phyloP scores from a whole-genome alignment of 2,329 filamentous ascomycete species.

The Monosporascus sp. region DNA sequence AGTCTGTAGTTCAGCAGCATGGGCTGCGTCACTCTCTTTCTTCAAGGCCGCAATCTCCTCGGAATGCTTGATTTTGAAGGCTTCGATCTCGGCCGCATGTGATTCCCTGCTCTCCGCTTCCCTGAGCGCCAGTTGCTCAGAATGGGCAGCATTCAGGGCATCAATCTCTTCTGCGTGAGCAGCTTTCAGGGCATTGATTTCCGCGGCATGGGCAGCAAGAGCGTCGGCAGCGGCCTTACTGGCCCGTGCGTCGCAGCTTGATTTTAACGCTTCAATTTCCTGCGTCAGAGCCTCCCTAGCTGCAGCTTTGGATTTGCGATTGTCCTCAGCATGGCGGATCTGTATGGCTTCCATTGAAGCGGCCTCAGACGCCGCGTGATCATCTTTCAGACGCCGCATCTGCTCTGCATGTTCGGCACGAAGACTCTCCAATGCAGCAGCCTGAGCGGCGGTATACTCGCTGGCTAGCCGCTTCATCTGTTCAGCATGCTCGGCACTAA shows the following conservation, averaged over 20 bases:
- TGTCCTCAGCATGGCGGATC: constrained; percentile 13
- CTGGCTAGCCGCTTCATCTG: constrained; percentile 16
- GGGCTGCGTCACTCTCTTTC: constrained; percentile 8
- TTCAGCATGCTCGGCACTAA: constrained; percentile 22
- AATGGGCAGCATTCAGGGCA: constrained; percentile 7
- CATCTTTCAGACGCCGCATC: background rate
- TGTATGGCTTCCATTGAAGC: constrained; percentile 12
- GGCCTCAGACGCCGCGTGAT: background rate
- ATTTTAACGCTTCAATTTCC: constrained; percentile 19
- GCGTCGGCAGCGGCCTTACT: constrained; percentile 6
- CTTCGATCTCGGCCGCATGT: constrained; percentile 6
- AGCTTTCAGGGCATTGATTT: constrained; percentile 12
- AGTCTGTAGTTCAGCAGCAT: constrained; percentile 13
- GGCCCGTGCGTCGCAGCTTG: constrained; percentile 11
- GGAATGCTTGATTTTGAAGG: constrained; percentile 9
- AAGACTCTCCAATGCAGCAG: constrained; percentile 12
- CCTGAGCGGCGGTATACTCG: constrained; percentile 19
- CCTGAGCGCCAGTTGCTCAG: constrained; percentile 1
- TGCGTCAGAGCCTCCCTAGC: constrained; percentile 13
- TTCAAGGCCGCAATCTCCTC: constrained; percentile 3
- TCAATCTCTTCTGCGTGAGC: constrained; percentile 10
- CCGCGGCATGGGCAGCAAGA: constrained; percentile 7
- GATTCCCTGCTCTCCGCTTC: constrained; percentile 2
- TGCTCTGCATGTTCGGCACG: constrained; percentile 3
- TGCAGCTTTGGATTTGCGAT: constrained; percentile 12